Percentiles rank a stretch among this genome's conserved stretches.
phyloP scores from a whole-genome alignment of 805 yeast species.

The Metschnikowia sp. region DNA sequence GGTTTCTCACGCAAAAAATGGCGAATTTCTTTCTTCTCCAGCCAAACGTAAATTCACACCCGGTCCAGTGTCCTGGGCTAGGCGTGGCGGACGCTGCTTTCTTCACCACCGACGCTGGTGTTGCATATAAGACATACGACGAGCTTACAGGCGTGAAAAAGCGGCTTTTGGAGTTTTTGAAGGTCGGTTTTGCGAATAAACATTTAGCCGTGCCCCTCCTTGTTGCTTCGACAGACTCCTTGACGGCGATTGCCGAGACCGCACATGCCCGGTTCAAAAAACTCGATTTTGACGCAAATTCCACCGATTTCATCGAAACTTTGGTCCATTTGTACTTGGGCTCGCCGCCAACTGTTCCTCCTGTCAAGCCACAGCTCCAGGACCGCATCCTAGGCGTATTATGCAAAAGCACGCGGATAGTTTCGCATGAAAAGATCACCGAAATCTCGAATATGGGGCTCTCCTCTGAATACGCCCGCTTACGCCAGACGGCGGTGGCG shows the following conservation, averaged over 20 bases:
- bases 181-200: constrained; percentile 36
- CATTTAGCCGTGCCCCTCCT: constrained; percentile 47
- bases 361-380: constrained; percentile 53
- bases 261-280: constrained; percentile 54
- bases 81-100: constrained; percentile 53
- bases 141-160: constrained; percentile 37
- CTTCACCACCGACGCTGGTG: constrained; percentile 68
- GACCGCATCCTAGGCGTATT: constrained; percentile 52
- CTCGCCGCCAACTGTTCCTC: constrained; percentile 38
- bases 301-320: constrained; percentile 37
- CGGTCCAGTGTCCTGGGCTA: constrained; percentile 58
- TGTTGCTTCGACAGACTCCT: constrained; percentile 61
- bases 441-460: constrained; percentile 59
- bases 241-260: constrained; percentile 51
- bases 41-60: constrained; percentile 34
- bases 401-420: constrained; percentile 51
- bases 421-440: constrained; percentile 39
- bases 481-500: constrained; percentile 56
- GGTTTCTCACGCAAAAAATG: constrained; percentile 45
- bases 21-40: constrained; percentile 55
- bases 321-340: constrained; percentile 55
- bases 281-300: constrained; percentile 51
- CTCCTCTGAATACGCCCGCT: constrained; percentile 46
- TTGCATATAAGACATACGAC: constrained; percentile 45
- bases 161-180: constrained; percentile 36